Percentiles rank a stretch among this genome's conserved stretches.
phyloP scores from a whole-genome alignment of 2,329 filamentous ascomycete genomes.

The Colletotrichum tropicale region DNA sequence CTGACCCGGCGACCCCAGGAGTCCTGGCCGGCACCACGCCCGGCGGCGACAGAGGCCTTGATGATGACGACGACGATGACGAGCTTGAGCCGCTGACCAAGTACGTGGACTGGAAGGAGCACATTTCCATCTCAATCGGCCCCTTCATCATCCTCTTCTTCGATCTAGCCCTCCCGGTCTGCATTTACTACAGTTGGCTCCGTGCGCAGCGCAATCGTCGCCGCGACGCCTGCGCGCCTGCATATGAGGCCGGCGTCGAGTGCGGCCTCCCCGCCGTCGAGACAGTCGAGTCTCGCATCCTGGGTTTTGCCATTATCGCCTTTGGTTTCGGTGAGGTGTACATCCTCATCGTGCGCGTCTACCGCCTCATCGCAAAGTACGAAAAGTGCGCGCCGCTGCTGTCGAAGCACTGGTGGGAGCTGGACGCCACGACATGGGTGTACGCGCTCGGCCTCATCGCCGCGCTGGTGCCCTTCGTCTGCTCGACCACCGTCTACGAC shows the following conservation, averaged over 20 bases:
- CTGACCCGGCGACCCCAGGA: background rate
- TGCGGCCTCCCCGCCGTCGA: conserved; percentile 1
- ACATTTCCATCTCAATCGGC: conserved; percentile 19
- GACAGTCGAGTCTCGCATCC: conserved; percentile 12
- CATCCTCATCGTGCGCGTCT: conserved; percentile 16
- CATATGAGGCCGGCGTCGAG: conserved; percentile 7
- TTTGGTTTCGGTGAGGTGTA: conserved; percentile 19
- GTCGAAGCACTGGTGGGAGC: conserved; percentile 12
- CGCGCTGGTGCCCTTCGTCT: conserved; percentile 11
- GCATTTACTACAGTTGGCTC: conserved; percentile 18
- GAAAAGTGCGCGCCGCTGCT: conserved; percentile 14
- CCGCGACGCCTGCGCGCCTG: background rate
- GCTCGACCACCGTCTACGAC: conserved; percentile 16
- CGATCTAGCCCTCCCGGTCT: conserved; percentile 10
- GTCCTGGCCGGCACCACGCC: background rate
- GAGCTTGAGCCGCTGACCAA: conserved; percentile 17
- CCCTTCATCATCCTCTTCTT: conserved; percentile 19
- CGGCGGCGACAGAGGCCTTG: background rate
- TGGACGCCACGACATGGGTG: conserved; percentile 18
- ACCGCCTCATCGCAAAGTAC: conserved; percentile 11
- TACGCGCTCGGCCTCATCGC: conserved; percentile 17
- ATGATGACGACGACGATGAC: background rate
- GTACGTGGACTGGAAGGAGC: conserved; percentile 17
- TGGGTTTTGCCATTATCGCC: conserved; percentile 15
- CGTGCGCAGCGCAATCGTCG: conserved; percentile 13